phyloP scores from a whole-genome alignment of 164 flowering plant species.

The Vitis rotundifolia region DNA sequence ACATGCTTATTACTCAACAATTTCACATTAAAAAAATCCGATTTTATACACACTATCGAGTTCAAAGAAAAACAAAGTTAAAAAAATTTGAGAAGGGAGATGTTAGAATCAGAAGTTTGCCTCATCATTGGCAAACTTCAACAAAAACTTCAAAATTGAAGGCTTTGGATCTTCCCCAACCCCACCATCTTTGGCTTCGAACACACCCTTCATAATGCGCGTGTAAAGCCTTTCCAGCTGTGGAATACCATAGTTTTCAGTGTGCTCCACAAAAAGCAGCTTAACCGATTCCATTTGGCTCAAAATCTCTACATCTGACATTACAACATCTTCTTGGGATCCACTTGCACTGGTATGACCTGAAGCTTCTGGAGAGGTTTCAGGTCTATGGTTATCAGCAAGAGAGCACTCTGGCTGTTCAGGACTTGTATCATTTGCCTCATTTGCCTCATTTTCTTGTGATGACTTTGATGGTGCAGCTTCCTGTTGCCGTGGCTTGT shows the following conservation, averaged over 20 bases:
- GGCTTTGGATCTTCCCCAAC: slow-evolving; percentile 35
- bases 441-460: slow-evolving; percentile 41
- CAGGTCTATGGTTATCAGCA: slow-evolving; percentile 19
- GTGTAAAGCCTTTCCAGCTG: slow-evolving; percentile 91
- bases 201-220: slow-evolving; percentile 62
- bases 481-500: slow-evolving; percentile 36
- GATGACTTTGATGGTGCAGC: slow-evolving; percentile 22
- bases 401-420: slow-evolving; percentile 32
- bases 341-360: slow-evolving; percentile 12
- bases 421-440: slow-evolving; percentile 21
- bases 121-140: slow-evolving; percentile 53
- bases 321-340: slow-evolving; percentile 33
- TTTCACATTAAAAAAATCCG: slow-evolving; percentile 18
- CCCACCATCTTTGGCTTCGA: slow-evolving; percentile 41
- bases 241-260: slow-evolving; percentile 68
- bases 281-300: slow-evolving; percentile 55
- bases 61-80: neutral
- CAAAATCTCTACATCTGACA: slow-evolving; percentile 52
- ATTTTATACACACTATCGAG: slow-evolving; percentile 21
- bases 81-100: neutral
- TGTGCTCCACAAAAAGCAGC: slow-evolving; percentile 52
- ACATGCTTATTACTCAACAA: slow-evolving; percentile 7
- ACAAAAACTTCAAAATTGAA: slow-evolving; percentile 56
- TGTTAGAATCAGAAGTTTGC: slow-evolving; percentile 52
- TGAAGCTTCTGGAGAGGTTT: slow-evolving; percentile 25